Conservation (phyloP, 1,284 basidiomycete genomes). For the Grifola frondosa region DNA sequence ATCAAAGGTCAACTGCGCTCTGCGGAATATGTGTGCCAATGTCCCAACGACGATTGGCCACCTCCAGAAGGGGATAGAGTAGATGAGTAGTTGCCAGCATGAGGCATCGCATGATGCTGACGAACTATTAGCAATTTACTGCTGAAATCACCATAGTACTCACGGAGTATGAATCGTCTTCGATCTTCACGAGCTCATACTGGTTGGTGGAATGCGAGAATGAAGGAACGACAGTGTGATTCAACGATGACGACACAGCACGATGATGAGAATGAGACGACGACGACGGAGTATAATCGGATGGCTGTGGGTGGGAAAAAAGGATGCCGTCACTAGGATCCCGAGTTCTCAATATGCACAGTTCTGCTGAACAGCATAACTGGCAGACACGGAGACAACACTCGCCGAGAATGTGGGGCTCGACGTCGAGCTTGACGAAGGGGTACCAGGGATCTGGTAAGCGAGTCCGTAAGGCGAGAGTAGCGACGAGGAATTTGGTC, state of each 20-base stretch:
- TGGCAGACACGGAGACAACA: slow-evolving; percentile 44
- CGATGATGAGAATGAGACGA: slow-evolving; percentile 19
- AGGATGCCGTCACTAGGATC: slow-evolving; percentile 49
- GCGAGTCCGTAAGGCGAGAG: slow-evolving; percentile 52
- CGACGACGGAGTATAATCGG: slow-evolving; percentile 42
- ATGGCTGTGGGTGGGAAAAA: slow-evolving; percentile 53
- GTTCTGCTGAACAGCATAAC: slow-evolving; percentile 27
- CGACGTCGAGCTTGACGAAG: slow-evolving; percentile 71
- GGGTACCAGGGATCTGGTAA: slow-evolving; percentile 65
- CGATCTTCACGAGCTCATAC: slow-evolving; percentile 44
- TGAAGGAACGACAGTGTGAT: slow-evolving; percentile 23
- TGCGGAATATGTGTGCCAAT: slow-evolving; percentile 62
- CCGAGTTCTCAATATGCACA: slow-evolving; percentile 34
- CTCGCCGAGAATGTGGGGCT: slow-evolving; percentile 80
- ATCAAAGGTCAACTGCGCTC: slow-evolving; percentile 42
- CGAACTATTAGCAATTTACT: slow-evolving; percentile 10
- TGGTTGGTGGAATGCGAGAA: slow-evolving; percentile 31
- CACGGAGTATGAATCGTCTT: slow-evolving; percentile 65
- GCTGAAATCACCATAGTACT: slow-evolving; percentile 25
- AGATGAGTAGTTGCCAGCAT: slow-evolving; percentile 27
- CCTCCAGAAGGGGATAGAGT: slow-evolving; percentile 23
- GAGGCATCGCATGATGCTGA: slow-evolving; percentile 26
- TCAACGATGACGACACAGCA: slow-evolving; percentile 20
- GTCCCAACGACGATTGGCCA: slow-evolving; percentile 40
- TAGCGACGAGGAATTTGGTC: slow-evolving; percentile 34